phyloP scores from a whole-genome alignment of 768 basidiomycete genomes.

The Boletus reticuloceps region DNA sequence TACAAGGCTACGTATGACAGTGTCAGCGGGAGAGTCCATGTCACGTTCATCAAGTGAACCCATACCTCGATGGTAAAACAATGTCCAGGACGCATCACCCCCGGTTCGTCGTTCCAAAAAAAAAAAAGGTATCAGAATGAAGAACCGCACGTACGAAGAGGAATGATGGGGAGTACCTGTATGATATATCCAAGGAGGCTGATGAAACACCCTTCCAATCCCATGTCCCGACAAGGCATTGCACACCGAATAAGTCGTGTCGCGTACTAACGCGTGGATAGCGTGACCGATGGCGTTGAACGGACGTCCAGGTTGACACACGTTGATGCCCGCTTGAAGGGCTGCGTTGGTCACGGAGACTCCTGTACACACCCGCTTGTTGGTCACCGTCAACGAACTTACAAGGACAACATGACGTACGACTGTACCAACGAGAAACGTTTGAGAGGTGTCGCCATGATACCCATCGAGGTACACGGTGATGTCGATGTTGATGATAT shows the following conservation, averaged over 20 bases:
- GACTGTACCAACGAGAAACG: constrained; percentile 78
- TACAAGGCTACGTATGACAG: constrained; percentile 49
- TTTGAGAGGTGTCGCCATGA: constrained; percentile 88
- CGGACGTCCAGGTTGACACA: constrained; percentile 69
- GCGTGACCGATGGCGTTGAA: constrained; percentile 71
- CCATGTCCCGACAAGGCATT: constrained; percentile 86
- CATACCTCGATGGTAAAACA: constrained; percentile 91
- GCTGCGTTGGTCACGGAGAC: constrained; percentile 62
- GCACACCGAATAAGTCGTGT: constrained; percentile 54
- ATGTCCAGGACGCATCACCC: constrained; percentile 77
- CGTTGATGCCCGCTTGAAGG: constrained; percentile 64
- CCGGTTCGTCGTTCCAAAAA: constrained; percentile 70
- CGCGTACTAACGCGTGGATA: constrained; percentile 52
- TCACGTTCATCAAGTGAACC: neutral
- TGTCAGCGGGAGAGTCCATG: neutral
- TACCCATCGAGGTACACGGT: constrained; percentile 82
- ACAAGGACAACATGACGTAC: constrained; percentile 38
- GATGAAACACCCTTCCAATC: constrained; percentile 79
- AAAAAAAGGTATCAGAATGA: neutral
- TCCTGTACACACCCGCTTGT: constrained; percentile 46
- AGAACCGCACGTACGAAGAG: neutral
- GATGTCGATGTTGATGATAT: constrained; percentile 87
- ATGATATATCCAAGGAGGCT: constrained; percentile 81
- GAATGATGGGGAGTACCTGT: constrained; percentile 43
- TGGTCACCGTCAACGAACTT: neutral